phyloP scores from a whole-genome alignment of 108 stramenopile genomes.

The Asterionellopsis glacialis region DNA sequence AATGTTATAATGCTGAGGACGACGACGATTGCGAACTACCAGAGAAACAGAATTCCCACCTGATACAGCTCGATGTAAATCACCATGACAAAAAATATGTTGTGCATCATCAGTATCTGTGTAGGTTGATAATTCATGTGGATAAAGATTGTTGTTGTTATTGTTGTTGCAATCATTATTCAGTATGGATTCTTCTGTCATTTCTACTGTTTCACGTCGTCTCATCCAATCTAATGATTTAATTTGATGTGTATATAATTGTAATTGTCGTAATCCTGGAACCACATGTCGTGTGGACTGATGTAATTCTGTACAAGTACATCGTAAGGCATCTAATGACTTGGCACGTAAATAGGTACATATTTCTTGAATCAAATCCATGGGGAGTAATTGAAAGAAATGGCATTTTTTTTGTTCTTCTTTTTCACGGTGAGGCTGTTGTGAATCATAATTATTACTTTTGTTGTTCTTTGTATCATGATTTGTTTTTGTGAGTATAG shows the following conservation, averaged over 20 bases:
- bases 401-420: too few relatives aligned
- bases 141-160: conserved; percentile 7
- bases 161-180: not conserved
- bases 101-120: not conserved
- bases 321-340: conserved; percentile 47
- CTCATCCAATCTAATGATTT: conserved; percentile 75
- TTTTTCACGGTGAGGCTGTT: too few relatives aligned
- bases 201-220: conserved; percentile 38
- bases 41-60: conserved; percentile 53
- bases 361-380: conserved; percentile 39
- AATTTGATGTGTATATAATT: conserved; percentile 70
- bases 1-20: not conserved
- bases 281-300: conserved; percentile 38
- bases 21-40: not conserved
- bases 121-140: not conserved
- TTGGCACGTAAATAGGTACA: conserved; percentile 28
- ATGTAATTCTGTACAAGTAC: conserved; percentile 46
- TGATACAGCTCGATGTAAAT: conserved; percentile 56
- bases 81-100: conserved; percentile 15
- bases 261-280: conserved; percentile 54
- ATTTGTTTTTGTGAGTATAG: too few relatives aligned
- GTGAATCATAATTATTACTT: too few relatives aligned
- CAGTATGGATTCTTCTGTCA: conserved; percentile 30
- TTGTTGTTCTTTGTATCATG: too few relatives aligned
- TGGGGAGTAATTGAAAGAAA: conserved; percentile 26